Evolutionary conservation across 345 rosid species (phyloP).

Genomic region (Rhodamnia rubescens): DNA sequence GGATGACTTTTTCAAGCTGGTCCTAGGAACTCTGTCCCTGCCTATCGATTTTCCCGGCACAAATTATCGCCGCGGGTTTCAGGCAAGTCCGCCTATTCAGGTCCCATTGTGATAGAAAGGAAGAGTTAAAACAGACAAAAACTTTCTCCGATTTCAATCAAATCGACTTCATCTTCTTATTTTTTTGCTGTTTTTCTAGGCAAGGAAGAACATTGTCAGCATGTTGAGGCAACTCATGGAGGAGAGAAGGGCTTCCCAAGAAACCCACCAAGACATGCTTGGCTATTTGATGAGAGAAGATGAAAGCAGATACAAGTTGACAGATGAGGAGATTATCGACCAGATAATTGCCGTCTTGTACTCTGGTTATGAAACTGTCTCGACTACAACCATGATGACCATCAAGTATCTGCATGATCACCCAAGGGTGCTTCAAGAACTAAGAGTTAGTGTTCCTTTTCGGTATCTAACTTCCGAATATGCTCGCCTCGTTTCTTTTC

Average conservation of each 20-base stretch:
- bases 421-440: conserved; percentile 49
- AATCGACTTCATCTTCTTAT: background rate
- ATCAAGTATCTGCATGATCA: conserved; percentile 68
- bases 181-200: conserved; percentile 16
- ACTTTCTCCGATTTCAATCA: background rate
- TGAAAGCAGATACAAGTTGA: conserved; percentile 28
- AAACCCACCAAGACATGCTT: conserved; percentile 48
- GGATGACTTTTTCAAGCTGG: conserved; percentile 57
- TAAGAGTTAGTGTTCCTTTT: conserved; percentile 36
- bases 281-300: conserved; percentile 39
- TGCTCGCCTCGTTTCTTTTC: background rate
- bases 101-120: background rate
- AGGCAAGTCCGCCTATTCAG: conserved; percentile 39
- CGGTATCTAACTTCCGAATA: background rate
- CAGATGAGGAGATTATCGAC: conserved; percentile 63
- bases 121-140: background rate
- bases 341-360: conserved; percentile 61
- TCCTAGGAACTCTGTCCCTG: conserved; percentile 67
- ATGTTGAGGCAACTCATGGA: conserved; percentile 31
- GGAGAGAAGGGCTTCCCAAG: conserved; percentile 41
- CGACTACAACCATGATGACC: conserved; percentile 77
- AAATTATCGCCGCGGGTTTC: conserved; percentile 52
- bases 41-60: conserved; percentile 78
- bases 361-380: conserved; percentile 79
- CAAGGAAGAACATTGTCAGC: conserved; percentile 37